Conservation (phyloP, 2,329 filamentous ascomycete genomes). For the Furcasterigmium sp. region DNA sequence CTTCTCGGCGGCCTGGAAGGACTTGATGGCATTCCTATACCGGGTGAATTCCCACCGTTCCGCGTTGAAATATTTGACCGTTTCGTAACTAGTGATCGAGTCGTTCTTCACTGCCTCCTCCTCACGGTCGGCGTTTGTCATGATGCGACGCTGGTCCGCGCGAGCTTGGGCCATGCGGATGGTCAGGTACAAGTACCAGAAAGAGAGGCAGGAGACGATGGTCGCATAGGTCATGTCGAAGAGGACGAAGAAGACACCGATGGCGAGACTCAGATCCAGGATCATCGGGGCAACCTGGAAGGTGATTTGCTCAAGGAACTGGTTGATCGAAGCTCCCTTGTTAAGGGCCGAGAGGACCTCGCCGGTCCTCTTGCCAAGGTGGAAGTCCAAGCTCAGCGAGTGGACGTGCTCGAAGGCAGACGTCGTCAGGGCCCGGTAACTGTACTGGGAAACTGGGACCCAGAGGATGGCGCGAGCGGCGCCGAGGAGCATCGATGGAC, state of each 20-base stretch:
- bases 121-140: slow-evolving; percentile 92
- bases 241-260: slow-evolving; percentile 69
- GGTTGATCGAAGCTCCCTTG: slow-evolving; percentile 94
- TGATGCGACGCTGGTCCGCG: slow-evolving; percentile 82
- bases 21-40: slow-evolving; percentile 64
- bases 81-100: slow-evolving; percentile 98
- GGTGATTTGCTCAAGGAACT: slow-evolving; percentile 91
- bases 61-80: slow-evolving; percentile 86
- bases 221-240: slow-evolving; percentile 78
- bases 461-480: slow-evolving; percentile 79
- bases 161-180: slow-evolving; percentile 93
- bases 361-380: slow-evolving; percentile 92
- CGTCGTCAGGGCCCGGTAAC: slow-evolving; percentile 88
- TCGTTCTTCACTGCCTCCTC: slow-evolving; percentile 98
- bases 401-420: slow-evolving; percentile 98
- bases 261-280: slow-evolving; percentile 79
- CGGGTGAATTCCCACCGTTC: slow-evolving; percentile 73
- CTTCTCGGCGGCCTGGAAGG: slow-evolving; percentile 70
- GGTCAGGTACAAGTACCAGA: slow-evolving; percentile 94
- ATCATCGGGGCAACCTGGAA: slow-evolving; percentile 96
- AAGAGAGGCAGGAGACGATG: slow-evolving; percentile 84
- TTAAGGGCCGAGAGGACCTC: slow-evolving; percentile 93
- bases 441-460: slow-evolving; percentile 97
- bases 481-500: slow-evolving; percentile 80
- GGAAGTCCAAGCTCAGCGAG: slow-evolving; percentile 89